Conservation (phyloP, 495 filamentous ascomycete species). For the Aspergillus incahuasiensis region DNA sequence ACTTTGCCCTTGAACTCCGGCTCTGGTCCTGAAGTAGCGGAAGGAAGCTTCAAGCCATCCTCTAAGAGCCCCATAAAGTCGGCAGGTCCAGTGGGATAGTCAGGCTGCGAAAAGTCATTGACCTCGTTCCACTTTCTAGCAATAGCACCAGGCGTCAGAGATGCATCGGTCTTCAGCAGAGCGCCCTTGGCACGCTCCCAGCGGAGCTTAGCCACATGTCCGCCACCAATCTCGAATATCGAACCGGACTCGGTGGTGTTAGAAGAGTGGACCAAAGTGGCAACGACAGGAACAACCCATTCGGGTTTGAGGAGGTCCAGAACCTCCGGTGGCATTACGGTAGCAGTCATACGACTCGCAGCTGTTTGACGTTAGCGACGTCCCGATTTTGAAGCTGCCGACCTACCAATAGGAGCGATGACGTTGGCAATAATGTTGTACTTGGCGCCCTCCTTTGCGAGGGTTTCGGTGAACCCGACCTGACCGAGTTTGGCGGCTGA, state of each 20-base stretch:
- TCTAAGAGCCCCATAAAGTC: constrained; percentile 88
- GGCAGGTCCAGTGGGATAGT: constrained; percentile 79
- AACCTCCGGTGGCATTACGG: constrained; percentile 93
- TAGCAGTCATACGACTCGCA: constrained; percentile 94
- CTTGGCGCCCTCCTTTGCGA: constrained; percentile 95
- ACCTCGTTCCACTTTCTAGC: constrained; percentile 85
- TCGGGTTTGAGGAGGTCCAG: constrained; percentile 87
- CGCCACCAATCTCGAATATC: constrained; percentile 93
- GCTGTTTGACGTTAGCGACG: constrained; percentile 40
- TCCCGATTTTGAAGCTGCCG: not conserved
- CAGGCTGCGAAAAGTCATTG: constrained; percentile 77
- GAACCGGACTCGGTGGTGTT: constrained; percentile 80
- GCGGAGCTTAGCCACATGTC: constrained; percentile 85
- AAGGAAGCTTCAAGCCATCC: constrained; percentile 71
- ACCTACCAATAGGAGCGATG: constrained; percentile 80
- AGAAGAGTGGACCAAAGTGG: constrained; percentile 80
- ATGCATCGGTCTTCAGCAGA: constrained; percentile 83
- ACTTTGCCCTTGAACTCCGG: constrained; percentile 88
- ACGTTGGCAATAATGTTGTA: constrained; percentile 97
- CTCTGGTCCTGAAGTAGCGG: constrained; percentile 69
- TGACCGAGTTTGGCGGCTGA: constrained; percentile 87
- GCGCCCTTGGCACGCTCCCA: constrained; percentile 95
- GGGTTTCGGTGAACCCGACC: constrained; percentile 97
- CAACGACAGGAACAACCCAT: constrained; percentile 93
- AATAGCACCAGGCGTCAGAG: constrained; percentile 82